Base-by-base conservation (phyloP, 768 basidiomycete species). In the Collybia mongolica region DNA sequence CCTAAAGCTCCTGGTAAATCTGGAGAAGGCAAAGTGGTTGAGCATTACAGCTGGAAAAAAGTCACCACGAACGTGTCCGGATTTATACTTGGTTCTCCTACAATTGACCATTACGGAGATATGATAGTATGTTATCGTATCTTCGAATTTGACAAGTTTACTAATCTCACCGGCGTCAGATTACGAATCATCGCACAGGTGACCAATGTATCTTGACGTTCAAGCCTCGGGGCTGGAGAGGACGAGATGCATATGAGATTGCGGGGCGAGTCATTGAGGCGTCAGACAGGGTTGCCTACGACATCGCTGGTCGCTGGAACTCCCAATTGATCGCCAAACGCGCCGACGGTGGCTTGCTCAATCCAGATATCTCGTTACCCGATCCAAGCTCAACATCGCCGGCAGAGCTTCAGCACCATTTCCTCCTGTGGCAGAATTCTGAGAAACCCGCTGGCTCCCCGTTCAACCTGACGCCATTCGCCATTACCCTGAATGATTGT, bases 1-100 rank as follows among this genome's bases (percentile, higher is more conserved):
- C 88, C 88, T 2, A 79, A 73, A 58, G 79, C 79, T 1, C 70
- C 68, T n/a, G 71, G 71, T 1, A 63, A 63, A 39, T 54, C 57
- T 9, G 62, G 72, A 12, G 61, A 71, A 52, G 77, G 78, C 37
- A 82, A 81, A 58, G 86, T 90, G 0, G 70, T 86, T 4, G 95
- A 98, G 63, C 95, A 98, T 66, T 98, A 91, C 64, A 88, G 83
- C 39, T 96, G 93, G 93, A 93, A 93, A 71, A 96, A 96, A 65
- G 93, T 95, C 26, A 93, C 89, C 9, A 93, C 90, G 32, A 89
- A 83, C 51, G 79, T 96, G 7, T 94, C 93, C 5, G 93, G 93
- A 14, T 98, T 98, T 63, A 94, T 98, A 54, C 75, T 96, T 18
- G 96, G 96, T 4, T 82, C 77, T 19, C 90, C 90, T 5, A 86